Evolutionary conservation across 352 stramenopile species (phyloP).

Genomic region (Aphanomyces cochlioides): DNA sequence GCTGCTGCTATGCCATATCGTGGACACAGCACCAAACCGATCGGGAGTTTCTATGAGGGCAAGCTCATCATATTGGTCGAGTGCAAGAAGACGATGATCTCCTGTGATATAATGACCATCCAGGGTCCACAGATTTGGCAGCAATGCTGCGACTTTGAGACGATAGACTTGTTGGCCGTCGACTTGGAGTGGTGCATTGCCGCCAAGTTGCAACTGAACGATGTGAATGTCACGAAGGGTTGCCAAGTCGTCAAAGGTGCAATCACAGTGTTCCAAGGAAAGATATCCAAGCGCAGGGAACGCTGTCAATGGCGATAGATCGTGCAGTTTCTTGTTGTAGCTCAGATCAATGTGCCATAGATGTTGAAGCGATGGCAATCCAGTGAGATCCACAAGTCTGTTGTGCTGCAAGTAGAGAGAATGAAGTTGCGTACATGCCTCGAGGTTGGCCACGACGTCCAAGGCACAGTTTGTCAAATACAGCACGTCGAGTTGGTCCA

Average conservation of each 20-base stretch:
- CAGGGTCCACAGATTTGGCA: slow-evolving; percentile 57
- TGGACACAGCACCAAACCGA: slow-evolving; percentile 8
- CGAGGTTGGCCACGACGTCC: slow-evolving; percentile 50
- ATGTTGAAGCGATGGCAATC: slow-evolving; percentile 37
- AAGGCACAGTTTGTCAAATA: slow-evolving; percentile 54
- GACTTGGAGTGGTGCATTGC: slow-evolving; percentile 38
- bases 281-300: slow-evolving; percentile 58
- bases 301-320: slow-evolving; percentile 41
- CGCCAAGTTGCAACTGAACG: slow-evolving; percentile 45
- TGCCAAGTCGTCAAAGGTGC: slow-evolving; percentile 51
- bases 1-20: background rate
- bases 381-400: slow-evolving; percentile 43
- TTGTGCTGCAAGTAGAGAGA: slow-evolving; percentile 59
- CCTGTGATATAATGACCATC: slow-evolving; percentile 56
- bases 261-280: slow-evolving; percentile 44
- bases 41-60: slow-evolving; percentile 24
- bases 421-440: slow-evolving; percentile 40
- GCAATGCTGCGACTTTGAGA: slow-evolving; percentile 44
- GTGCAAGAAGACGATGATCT: slow-evolving; percentile 39
- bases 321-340: slow-evolving; percentile 40
- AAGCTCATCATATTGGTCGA: slow-evolving; percentile 45
- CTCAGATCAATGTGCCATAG: slow-evolving; percentile 58
- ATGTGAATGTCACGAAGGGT: slow-evolving; percentile 56
- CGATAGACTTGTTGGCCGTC: slow-evolving; percentile 35
- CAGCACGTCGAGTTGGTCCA: slow-evolving; percentile 44